phyloP scores from a whole-genome alignment of 345 rosid species.

The Ceriops tagal region DNA sequence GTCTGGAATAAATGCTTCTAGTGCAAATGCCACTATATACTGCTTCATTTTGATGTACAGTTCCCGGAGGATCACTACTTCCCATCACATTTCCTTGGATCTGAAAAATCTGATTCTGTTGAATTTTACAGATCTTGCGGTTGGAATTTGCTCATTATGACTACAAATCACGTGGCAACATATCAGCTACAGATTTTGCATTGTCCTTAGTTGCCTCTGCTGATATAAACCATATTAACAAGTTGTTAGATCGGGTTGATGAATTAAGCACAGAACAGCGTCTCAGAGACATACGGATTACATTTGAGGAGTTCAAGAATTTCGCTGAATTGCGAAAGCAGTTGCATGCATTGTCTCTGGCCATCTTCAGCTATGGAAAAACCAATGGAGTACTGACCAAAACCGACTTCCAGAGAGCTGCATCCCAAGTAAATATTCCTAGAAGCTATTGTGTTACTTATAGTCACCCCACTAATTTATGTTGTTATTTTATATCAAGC shows the following conservation, averaged over 20 bases:
- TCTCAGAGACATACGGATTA: conserved; percentile 14
- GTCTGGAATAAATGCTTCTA: too few relatives aligned
- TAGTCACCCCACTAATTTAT: neutral
- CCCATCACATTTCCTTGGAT: neutral
- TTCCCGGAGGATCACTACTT: neutral
- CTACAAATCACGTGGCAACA: conserved; percentile 11
- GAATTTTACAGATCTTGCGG: conserved; percentile 16
- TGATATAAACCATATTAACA: conserved; percentile 21
- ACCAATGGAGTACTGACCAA: conserved; percentile 23
- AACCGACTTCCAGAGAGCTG: conserved; percentile 26
- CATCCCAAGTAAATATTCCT: conserved; percentile 17
- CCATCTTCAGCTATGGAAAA: conserved; percentile 31
- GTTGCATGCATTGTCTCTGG: conserved; percentile 21
- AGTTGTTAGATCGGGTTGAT: conserved; percentile 24
- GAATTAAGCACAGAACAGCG: conserved; percentile 13
- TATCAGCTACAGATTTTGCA: conserved; percentile 29
- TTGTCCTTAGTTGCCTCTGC: conserved; percentile 29
- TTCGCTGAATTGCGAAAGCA: conserved; percentile 24
- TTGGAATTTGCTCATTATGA: conserved; percentile 32
- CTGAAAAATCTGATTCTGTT: neutral
- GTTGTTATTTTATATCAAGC: neutral
- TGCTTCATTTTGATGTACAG: neutral
- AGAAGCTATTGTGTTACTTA: neutral
- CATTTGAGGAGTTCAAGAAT: conserved; percentile 22
- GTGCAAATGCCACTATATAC: too few relatives aligned